These are phyloP conservation scores for Pseudogymnoascus sp. DNA, from an alignment of 2,329 filamentous ascomycete species.

Conservation along the genomic window DNA sequence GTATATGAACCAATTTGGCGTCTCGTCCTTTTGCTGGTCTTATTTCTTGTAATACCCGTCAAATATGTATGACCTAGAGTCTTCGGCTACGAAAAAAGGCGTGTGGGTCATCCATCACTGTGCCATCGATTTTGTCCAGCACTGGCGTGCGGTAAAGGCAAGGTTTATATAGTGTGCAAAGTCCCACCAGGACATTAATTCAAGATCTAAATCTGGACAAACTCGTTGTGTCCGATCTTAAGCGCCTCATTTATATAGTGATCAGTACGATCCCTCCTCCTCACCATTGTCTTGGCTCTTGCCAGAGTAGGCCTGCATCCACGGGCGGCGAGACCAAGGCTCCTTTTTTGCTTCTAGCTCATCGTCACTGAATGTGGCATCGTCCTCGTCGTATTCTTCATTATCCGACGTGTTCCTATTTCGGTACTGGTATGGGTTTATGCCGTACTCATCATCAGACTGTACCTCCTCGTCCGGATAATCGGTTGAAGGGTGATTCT, in stretches of 20 bases:
- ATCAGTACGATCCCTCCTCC: not conserved
- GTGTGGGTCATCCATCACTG: not conserved
- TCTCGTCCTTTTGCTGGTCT: not conserved
- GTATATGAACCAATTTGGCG: conserved; percentile 1
- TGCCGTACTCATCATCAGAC: conserved; percentile 59
- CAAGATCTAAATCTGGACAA: not conserved
- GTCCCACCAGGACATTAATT: not conserved
- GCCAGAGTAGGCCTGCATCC: conserved; percentile 12
- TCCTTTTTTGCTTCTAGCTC: conserved; percentile 21
- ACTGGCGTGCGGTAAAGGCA: not conserved
- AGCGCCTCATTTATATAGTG: not conserved
- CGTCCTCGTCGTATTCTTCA: conserved; percentile 22
- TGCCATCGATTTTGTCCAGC: not conserved
- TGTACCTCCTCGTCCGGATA: conserved; percentile 75
- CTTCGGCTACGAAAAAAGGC: not conserved
- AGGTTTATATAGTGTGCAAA: conserved; percentile 3
- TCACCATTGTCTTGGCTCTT: not conserved
- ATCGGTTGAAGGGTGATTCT: conserved; percentile 72
- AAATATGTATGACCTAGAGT: not conserved
- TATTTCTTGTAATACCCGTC: not conserved
- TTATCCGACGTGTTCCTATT: conserved; percentile 30
- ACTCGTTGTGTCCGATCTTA: not conserved
- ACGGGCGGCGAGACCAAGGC: conserved; percentile 22
- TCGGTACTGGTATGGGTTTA: conserved; percentile 48
- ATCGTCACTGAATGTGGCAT: conserved; percentile 23